phyloP scores from a whole-genome alignment of 108 stramenopile species.

The Cylindrotheca fusiformis region DNA sequence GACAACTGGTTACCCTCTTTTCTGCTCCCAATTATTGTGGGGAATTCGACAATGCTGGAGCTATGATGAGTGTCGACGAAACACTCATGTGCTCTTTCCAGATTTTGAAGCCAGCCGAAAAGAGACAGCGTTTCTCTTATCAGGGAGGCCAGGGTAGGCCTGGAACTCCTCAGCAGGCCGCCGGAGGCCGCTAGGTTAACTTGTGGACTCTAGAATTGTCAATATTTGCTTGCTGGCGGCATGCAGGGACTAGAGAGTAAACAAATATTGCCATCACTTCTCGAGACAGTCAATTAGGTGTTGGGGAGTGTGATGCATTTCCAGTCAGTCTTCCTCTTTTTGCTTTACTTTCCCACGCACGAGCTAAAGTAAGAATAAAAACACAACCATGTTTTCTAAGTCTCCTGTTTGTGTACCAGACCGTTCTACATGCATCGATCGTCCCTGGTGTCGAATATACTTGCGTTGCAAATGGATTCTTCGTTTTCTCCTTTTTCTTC shows the following conservation, averaged over 20 bases:
- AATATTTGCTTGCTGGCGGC: constrained; percentile 14
- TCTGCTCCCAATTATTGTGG: constrained; percentile 99
- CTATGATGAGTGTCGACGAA: constrained; percentile 99
- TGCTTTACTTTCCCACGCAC: too few relatives aligned
- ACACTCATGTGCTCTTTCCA: constrained; percentile 99
- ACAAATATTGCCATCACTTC: too few relatives aligned
- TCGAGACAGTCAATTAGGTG: too few relatives aligned
- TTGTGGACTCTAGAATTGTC: constrained; percentile 2
- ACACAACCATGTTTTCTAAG: too few relatives aligned
- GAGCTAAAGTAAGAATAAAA: too few relatives aligned
- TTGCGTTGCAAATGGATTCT: too few relatives aligned
- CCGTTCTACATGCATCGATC: too few relatives aligned
- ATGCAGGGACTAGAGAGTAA: constrained; percentile 4
- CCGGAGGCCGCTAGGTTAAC: constrained; percentile 20
- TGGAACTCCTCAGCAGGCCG: constrained; percentile 21
- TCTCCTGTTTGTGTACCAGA: too few relatives aligned
- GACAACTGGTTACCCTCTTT: constrained; percentile 98
- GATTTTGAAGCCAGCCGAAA: constrained; percentile 99
- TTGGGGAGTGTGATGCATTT: too few relatives aligned
- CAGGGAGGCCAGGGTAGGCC: constrained; percentile 51
- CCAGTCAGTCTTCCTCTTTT: too few relatives aligned
- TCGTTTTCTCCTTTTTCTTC: too few relatives aligned
- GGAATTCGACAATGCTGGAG: constrained; percentile 99
- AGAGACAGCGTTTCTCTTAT: constrained; percentile 93
- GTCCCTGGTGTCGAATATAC: too few relatives aligned